Base-by-base conservation (phyloP, 2,329 filamentous ascomycete species). In the Decorospora gaudefroyi region DNA sequence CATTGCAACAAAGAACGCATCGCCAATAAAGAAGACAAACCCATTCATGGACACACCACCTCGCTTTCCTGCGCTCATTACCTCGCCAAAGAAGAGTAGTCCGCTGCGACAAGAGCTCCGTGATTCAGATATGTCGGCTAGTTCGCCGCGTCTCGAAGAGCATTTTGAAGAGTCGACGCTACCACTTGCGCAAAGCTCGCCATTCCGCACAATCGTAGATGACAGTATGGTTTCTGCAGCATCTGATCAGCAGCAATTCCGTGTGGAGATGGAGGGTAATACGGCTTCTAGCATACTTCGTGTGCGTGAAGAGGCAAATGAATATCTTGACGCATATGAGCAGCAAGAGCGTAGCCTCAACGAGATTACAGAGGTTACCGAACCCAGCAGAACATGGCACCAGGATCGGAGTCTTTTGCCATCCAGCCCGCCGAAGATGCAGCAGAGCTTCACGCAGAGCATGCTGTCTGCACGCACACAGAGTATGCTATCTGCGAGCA, bases 281-380 rank as follows among this genome's bases (percentile, higher is more conserved):
- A 65, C 61, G 4, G 47, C 52, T 7, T 59, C 59, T 2, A 68
- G 62, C 18, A 51, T 70, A 15, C 51, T 62, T 12, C 59, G 57
- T 17, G 49, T 70, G 15, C 66, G 66, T 8, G 53, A 61, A 12
- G 64, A 70, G 32, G 64, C 65, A 3, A 59, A 69, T 38, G 64
- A 55, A 10, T 67, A 67, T 33, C 59, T 65, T 2, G 51, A 65
- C 6, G 66, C 66, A 1, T 70, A 69, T 36, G 59, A 64, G 29
- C 48, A 57, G 4, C 67, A 66, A 42, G 56, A 67, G 16, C 64
- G 61, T 9, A 61, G 58, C 4, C 44, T 70, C 8, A 46, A 65
- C 15, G 62, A 67, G 21, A 64, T 70, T 17, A 57, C 61, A 17
- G 67, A 70, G 42, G 57, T 68, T n/a, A 70, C 67, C 1, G 67